Percentiles rank a stretch among this genome's conserved stretches.
Conservation (phyloP, 331 rosid genomes). For the Prunus yedoensis region DNA sequence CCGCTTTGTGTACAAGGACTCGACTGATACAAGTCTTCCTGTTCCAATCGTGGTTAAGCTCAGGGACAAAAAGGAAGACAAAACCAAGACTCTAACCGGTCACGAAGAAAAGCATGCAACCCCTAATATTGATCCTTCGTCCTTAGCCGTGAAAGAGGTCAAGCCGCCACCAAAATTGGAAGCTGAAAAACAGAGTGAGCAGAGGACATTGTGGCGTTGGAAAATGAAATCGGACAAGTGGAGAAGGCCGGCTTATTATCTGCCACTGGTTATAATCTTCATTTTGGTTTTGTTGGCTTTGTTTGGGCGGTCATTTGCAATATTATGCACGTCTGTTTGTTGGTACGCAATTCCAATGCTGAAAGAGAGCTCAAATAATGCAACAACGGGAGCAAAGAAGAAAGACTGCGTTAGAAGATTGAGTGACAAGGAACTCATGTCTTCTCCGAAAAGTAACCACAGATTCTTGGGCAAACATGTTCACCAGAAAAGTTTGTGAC, state of each 20-base stretch:
- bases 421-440: constrained; percentile 33
- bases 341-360: constrained; percentile 72
- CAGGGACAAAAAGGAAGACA: constrained; percentile 41
- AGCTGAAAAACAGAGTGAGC: constrained; percentile 10
- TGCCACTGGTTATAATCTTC: constrained; percentile 50
- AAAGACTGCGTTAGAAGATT: constrained; percentile 35
- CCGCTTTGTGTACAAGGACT: constrained; percentile 53
- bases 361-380: constrained; percentile 34
- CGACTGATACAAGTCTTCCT: constrained; percentile 40
- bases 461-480: constrained; percentile 14
- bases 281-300: constrained; percentile 59
- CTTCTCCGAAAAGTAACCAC: constrained; percentile 8
- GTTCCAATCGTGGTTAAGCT: constrained; percentile 74
- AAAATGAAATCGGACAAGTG: constrained; percentile 23
- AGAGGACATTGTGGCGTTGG: constrained; percentile 11
- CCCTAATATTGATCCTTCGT: neutral
- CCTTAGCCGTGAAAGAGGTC: constrained; percentile 16
- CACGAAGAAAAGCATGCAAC: constrained; percentile 13
- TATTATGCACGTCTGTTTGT: constrained; percentile 53
- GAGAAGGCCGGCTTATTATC: constrained; percentile 54
- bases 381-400: constrained; percentile 29
- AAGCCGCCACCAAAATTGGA: neutral
- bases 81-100: constrained; percentile 3
- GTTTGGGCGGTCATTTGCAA: constrained; percentile 68
- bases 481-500: constrained; percentile 57